Evolutionary conservation across 352 stramenopile species (phyloP), one percentile per base, ranked within the genome.

Genomic region (Phytophthora melonis): DNA sequence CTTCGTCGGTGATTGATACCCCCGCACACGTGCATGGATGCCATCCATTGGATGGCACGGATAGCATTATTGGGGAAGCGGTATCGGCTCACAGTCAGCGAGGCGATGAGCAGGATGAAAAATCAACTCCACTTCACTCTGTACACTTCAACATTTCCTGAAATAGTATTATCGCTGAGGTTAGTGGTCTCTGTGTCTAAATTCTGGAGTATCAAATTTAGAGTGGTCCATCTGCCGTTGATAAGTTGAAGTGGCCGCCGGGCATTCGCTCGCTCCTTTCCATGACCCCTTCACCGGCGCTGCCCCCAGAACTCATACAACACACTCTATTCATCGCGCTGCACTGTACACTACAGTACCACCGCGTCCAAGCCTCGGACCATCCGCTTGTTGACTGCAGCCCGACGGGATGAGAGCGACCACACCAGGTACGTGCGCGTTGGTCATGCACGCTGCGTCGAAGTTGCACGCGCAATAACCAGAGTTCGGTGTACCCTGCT

Each of bases 401-500:
- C 43, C 43, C 16, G 14, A 6, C 16, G 43, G 43, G 43, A 50
- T 50, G 43, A 50, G 43, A 50, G 43, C 18, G 16, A 21, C 43
- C 43, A 13, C 39, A 19, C 8, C 43, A 23, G 43, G 43, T 21
- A 50, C 43, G 43, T 50, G 43, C 43, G 43, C 18, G 18, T 23
- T 50, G 43, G 16, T 50, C 13, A 45, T 45, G 14, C 39, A 45
- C 39, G 39, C 18, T n/a, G 11, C 39, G 2, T 0, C 39, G 13
- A 45, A 45, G 43, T 50, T 19, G 43, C 18, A 50, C 43, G 43
- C 43, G 43, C 43, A 50, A 50, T 50, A 50, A 19, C 43, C 43
- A 23, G 43, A 50, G 7, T 21, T 23, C 18, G 39, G 39, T 16
- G 39, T 16, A 14, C 39, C 39, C 39, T 45, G 39, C 39, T 45